These are phyloP conservation scores for Neofusicoccum cordaticola DNA, from an alignment of 2,329 filamentous ascomycete genomes.

Conservation along the genomic window DNA sequence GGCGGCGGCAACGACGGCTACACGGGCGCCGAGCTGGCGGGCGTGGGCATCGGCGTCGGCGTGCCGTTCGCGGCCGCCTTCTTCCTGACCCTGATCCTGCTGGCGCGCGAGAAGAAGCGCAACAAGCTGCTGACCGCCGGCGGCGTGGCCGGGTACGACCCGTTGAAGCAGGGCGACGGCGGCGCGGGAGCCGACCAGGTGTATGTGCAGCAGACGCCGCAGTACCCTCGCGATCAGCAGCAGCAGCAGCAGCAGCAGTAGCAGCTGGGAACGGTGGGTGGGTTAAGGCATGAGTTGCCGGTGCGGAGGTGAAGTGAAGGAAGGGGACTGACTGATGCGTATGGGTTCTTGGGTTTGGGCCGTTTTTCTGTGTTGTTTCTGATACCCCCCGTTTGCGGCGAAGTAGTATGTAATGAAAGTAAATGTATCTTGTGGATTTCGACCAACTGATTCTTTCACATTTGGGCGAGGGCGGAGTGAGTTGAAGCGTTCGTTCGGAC, in stretches of 20 bases:
- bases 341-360: too few relatives aligned
- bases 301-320: too few relatives aligned
- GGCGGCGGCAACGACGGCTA: not conserved
- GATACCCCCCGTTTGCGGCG: too few relatives aligned
- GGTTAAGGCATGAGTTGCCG: too few relatives aligned
- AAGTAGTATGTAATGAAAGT: too few relatives aligned
- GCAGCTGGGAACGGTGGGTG: too few relatives aligned
- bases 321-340: too few relatives aligned
- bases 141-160: not conserved
- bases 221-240: not conserved
- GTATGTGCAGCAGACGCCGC: conserved; percentile 20
- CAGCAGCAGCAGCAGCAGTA: not conserved
- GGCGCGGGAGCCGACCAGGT: conserved; percentile 13
- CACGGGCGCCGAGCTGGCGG: conserved; percentile 8
- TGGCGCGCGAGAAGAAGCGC: not conserved
- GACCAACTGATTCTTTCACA: too few relatives aligned
- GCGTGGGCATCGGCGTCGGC: conserved; percentile 14
- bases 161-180: conserved; percentile 16
- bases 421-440: too few relatives aligned
- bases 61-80: conserved; percentile 9
- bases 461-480: too few relatives aligned
- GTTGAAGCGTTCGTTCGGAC: too few relatives aligned
- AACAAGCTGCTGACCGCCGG: not conserved
- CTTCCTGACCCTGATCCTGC: not conserved
- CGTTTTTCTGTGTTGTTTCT: too few relatives aligned